phyloP scores from a whole-genome alignment of 495 filamentous ascomycete species.

The Podospora australis region DNA sequence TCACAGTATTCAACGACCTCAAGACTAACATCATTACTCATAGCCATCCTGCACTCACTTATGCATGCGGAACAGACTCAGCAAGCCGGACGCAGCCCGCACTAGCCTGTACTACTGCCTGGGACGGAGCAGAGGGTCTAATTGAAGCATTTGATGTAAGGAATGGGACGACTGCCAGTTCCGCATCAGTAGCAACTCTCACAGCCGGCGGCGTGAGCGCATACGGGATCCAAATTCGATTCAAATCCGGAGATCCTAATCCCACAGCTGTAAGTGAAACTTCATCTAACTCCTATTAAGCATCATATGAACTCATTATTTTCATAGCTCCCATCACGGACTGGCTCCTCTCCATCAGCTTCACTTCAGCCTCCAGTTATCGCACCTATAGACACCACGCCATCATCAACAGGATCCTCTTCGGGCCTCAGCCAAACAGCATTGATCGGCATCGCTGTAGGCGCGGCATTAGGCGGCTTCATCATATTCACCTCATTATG shows the following conservation, averaged over 20 bases:
- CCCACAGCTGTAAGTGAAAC: conserved; percentile 4
- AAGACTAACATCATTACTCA: conserved; percentile 1
- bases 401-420: background rate
- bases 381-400: background rate
- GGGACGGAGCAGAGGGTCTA: conserved; percentile 6
- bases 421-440: conserved; percentile 19
- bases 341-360: conserved; percentile 1
- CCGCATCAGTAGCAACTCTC: conserved; percentile 9
- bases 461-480: conserved; percentile 18
- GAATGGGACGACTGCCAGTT: conserved; percentile 8
- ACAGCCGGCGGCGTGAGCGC: conserved; percentile 4
- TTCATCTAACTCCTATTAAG: background rate
- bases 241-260: conserved; percentile 10
- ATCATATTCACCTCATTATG: conserved; percentile 11
- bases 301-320: too few relatives aligned
- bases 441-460: conserved; percentile 25
- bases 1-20: background rate
- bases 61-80: conserved; percentile 15
- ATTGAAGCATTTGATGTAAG: conserved; percentile 15
- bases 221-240: conserved; percentile 20
- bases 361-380: conserved; percentile 1
- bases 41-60: conserved; percentile 8
- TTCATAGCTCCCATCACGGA: background rate
- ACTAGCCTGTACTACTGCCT: conserved; percentile 22
- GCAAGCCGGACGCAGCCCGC: too few relatives aligned